Evolutionary conservation across 108 stramenopile species (phyloP).

Genomic region (Discostella pseudostelligera): DNA sequence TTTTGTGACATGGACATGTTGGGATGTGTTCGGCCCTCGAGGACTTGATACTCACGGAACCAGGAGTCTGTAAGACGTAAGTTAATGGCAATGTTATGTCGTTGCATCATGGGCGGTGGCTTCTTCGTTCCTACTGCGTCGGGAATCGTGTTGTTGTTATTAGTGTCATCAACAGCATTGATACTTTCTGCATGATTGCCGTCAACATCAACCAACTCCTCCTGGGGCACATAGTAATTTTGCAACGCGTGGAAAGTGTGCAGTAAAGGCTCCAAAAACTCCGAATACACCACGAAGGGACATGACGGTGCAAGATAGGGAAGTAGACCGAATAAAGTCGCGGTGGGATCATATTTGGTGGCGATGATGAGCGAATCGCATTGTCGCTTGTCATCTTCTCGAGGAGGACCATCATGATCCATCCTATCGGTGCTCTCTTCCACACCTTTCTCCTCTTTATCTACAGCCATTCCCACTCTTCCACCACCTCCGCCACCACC

Average conservation of each 20-base stretch:
- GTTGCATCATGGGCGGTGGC: conserved; percentile 24
- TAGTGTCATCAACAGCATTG: not conserved
- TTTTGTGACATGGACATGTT: conserved; percentile 89
- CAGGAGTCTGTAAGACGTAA: conserved; percentile 83
- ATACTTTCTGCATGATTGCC: not conserved
- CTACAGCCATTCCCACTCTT: not conserved
- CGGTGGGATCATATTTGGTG: conserved; percentile 69
- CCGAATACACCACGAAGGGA: conserved; percentile 87
- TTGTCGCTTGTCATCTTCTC: too few species aligned
- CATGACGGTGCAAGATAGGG: conserved; percentile 74
- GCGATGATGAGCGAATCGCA: conserved; percentile 81
- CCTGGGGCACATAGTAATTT: conserved; percentile 30
- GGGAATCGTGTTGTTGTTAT: not conserved
- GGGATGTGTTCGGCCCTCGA: conserved; percentile 88
- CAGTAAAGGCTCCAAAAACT: conserved; percentile 84
- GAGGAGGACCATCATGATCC: not conserved
- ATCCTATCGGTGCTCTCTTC: not conserved
- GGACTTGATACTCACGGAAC: conserved; percentile 89
- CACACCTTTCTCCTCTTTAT: not conserved
- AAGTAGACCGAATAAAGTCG: conserved; percentile 60
- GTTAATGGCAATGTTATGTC: conserved; percentile 72
- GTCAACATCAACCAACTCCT: not conserved
- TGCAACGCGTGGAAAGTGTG: conserved; percentile 74
- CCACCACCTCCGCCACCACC: not conserved
- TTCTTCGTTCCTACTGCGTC: not conserved